phyloP scores from a whole-genome alignment of 1,284 basidiomycete species.

The Leccinum insolens region DNA sequence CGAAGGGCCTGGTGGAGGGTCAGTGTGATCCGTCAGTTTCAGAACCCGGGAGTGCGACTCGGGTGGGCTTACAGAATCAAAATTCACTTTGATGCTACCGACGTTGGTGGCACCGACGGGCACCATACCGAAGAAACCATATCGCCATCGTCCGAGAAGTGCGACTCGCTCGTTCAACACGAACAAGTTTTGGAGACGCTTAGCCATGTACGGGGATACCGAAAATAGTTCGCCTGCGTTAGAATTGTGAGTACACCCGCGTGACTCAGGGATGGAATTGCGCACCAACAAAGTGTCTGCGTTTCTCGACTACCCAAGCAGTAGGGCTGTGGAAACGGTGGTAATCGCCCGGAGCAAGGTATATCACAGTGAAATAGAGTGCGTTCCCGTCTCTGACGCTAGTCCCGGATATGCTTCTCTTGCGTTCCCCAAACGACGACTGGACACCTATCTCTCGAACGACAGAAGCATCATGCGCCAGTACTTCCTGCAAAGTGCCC shows the following conservation, averaged over 20 bases:
- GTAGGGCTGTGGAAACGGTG: slow-evolving; percentile 97
- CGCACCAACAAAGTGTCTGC: slow-evolving; percentile 90
- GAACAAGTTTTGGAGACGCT: slow-evolving; percentile 90
- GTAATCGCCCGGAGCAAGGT: slow-evolving; percentile 98
- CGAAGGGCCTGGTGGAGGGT: slow-evolving; percentile 59
- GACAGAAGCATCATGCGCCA: slow-evolving; percentile 68
- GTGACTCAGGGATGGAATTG: slow-evolving; percentile 6
- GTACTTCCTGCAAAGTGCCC: slow-evolving; percentile 52
- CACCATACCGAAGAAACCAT: slow-evolving; percentile 97
- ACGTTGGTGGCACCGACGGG: slow-evolving; percentile 99
- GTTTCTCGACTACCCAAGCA: slow-evolving; percentile 96
- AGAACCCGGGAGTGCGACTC: background rate
- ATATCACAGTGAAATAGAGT: slow-evolving; percentile 93
- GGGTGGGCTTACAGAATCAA: slow-evolving; percentile 71
- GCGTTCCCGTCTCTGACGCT: slow-evolving; percentile 71
- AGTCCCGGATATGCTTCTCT: slow-evolving; percentile 46
- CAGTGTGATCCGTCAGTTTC: slow-evolving; percentile 4
- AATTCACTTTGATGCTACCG: slow-evolving; percentile 95
- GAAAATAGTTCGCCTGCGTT: slow-evolving; percentile 86
- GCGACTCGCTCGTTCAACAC: slow-evolving; percentile 98
- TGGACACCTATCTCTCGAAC: slow-evolving; percentile 68
- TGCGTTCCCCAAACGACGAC: slow-evolving; percentile 42
- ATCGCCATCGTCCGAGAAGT: slow-evolving; percentile 92
- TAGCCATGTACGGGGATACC: slow-evolving; percentile 95
- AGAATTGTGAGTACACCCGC: background rate